Evolutionary conservation across 2,329 filamentous ascomycete genomes (phyloP).

Genomic region (Ceratocystis variospora): DNA sequence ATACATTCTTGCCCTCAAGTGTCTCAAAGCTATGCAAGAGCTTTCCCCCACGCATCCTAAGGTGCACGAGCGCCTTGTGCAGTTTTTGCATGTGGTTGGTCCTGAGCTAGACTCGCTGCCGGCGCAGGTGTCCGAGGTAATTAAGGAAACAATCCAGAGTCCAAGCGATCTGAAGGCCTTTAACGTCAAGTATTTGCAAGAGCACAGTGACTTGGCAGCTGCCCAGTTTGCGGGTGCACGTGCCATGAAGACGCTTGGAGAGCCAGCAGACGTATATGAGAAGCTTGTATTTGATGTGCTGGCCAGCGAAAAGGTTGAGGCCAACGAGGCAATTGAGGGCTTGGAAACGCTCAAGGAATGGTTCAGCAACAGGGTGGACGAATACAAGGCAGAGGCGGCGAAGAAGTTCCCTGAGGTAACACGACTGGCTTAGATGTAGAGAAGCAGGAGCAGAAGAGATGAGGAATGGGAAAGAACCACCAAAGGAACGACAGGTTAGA

Average conservation of each 20-base stretch:
- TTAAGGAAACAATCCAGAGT: conserved; percentile 48
- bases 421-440: conserved; percentile 28
- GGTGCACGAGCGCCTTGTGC: conserved; percentile 60
- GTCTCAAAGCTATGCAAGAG: conserved; percentile 57
- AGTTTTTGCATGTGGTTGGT: conserved; percentile 51
- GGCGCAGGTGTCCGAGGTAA: conserved; percentile 51
- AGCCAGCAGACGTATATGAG: conserved; percentile 41
- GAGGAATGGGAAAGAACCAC: background rate
- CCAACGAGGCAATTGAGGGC: conserved; percentile 41
- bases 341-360: conserved; percentile 34
- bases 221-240: conserved; percentile 52
- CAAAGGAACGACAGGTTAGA: background rate
- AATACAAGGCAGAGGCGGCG: conserved; percentile 36
- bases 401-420: conserved; percentile 40
- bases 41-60: conserved; percentile 56
- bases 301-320: conserved; percentile 35
- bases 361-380: conserved; percentile 36
- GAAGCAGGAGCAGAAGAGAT: background rate
- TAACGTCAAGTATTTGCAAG: conserved; percentile 52
- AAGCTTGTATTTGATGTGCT: conserved; percentile 49
- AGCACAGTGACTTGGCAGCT: conserved; percentile 46
- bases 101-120: conserved; percentile 45
- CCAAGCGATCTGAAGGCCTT: conserved; percentile 40
- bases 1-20: conserved; percentile 74
- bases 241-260: conserved; percentile 44